These are phyloP conservation scores for Coemansia guatemalensis DNA, from an alignment of 192 early-diverging fungal genomes.

Conservation along the genomic window DNA sequence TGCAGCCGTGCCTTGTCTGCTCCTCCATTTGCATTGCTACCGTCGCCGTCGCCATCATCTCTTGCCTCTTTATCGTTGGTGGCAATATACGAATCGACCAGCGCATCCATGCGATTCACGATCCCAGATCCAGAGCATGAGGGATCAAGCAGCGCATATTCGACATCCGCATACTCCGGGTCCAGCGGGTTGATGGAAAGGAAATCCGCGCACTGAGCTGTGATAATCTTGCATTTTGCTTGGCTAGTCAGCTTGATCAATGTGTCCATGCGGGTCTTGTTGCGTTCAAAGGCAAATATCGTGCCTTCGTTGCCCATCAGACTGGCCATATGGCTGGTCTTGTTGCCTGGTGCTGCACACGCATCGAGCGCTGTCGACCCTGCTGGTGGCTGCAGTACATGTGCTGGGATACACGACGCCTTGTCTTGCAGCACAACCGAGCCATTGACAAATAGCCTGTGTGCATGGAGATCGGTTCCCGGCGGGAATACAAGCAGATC, in stretches of 20 bases:
- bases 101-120: conserved; percentile 80
- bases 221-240: conserved; percentile 76
- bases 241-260: conserved; percentile 69
- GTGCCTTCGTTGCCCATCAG: conserved; percentile 83
- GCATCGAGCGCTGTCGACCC: conserved; percentile 77
- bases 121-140: conserved; percentile 97
- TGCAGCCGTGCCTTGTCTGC: conserved; percentile 56
- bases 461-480: conserved; percentile 85
- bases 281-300: conserved; percentile 92
- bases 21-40: not conserved
- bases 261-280: conserved; percentile 68
- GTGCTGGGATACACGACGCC: conserved; percentile 92
- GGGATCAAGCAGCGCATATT: conserved; percentile 92
- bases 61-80: conserved; percentile 15
- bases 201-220: conserved; percentile 58
- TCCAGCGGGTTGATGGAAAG: conserved; percentile 76
- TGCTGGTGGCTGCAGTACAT: conserved; percentile 65
- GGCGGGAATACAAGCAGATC: conserved; percentile 86
- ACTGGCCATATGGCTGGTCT: conserved; percentile 91
- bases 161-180: conserved; percentile 66
- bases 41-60: not conserved
- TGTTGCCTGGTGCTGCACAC: conserved; percentile 98
- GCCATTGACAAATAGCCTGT: conserved; percentile 72
- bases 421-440: conserved; percentile 93
- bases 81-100: conserved; percentile 62